Percentiles rank a stretch among this genome's conserved stretches.
Evolutionary conservation across 192 early-diverging fungal species (phyloP).

Genomic region (Thamnidium elegans): DNA sequence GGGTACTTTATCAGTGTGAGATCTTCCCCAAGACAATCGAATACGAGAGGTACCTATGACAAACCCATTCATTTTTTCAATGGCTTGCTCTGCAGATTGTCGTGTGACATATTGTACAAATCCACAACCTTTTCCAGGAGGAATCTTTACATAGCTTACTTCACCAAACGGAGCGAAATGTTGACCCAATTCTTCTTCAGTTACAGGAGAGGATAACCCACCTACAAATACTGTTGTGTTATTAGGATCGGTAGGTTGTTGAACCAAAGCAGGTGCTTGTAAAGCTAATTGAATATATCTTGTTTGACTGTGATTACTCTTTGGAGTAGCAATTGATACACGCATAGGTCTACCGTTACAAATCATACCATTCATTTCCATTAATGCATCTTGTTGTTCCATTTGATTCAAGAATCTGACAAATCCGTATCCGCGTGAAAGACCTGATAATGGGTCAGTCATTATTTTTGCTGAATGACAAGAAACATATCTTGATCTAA

Average conservation of each 20-base stretch:
- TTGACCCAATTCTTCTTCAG: slow-evolving; percentile 82
- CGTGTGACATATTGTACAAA: slow-evolving; percentile 91
- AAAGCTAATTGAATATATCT: slow-evolving; percentile 72
- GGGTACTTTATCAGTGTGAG: slow-evolving; percentile 30
- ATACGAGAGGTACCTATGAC: slow-evolving; percentile 69
- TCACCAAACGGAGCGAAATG: slow-evolving; percentile 88
- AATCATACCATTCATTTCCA: slow-evolving; percentile 86
- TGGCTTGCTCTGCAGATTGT: slow-evolving; percentile 84
- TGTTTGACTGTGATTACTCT: slow-evolving; percentile 67
- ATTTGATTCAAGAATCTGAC: slow-evolving; percentile 85
- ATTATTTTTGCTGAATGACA: slow-evolving; percentile 94
- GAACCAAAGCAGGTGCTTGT: slow-evolving; percentile 65
- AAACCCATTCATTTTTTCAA: slow-evolving; percentile 86
- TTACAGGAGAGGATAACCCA: slow-evolving; percentile 73
- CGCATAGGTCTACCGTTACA: slow-evolving; percentile 87
- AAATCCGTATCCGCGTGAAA: slow-evolving; percentile 92
- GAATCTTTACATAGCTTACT: slow-evolving; percentile 92
- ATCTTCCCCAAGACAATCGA: slow-evolving; percentile 55
- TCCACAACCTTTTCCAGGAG: slow-evolving; percentile 91
- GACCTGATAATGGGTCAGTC: slow-evolving; percentile 76
- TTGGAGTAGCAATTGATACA: slow-evolving; percentile 85
- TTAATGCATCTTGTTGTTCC: slow-evolving; percentile 85
- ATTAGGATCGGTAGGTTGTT: slow-evolving; percentile 71
- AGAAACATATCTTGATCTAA: slow-evolving; percentile 80
- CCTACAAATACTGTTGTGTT: slow-evolving; percentile 99